Percentiles rank a stretch among this genome's conserved stretches.
phyloP scores from a whole-genome alignment of 192 early-diverging fungal genomes.

The Linnemannia zychae region DNA sequence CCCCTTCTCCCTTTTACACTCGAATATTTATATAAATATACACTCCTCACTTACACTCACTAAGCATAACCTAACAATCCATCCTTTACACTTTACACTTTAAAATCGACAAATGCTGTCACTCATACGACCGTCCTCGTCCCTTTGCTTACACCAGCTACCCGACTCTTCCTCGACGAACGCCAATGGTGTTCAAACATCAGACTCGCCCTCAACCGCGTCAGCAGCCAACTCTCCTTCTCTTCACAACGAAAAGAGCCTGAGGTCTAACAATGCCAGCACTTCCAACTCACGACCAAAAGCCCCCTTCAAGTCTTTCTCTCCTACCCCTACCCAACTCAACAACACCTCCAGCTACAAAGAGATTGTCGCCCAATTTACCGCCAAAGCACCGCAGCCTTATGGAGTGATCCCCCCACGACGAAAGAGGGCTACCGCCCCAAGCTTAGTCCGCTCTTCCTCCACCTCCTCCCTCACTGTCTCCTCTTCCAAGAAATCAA shows the following conservation, averaged over 20 bases:
- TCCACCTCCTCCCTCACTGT: conserved; percentile 22
- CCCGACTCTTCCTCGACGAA: conserved; percentile 14
- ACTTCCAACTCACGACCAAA: neutral
- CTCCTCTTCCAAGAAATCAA: neutral
- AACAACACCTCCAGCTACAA: conserved; percentile 44
- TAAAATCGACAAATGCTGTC: conserved; percentile 27
- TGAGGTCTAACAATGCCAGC: neutral
- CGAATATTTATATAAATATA: neutral
- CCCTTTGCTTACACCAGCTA: conserved; percentile 41
- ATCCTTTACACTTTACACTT: neutral
- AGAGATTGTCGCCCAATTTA: conserved; percentile 52
- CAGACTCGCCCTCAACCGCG: neutral
- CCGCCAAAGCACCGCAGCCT: conserved; percentile 43
- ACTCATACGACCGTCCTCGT: conserved; percentile 50
- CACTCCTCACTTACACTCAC: neutral
- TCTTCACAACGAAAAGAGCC: neutral
- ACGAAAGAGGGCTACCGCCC: conserved; percentile 7
- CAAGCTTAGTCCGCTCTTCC: conserved; percentile 8
- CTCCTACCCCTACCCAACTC: conserved; percentile 19
- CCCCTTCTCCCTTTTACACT: neutral
- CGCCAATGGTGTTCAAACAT: neutral
- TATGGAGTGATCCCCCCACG: conserved; percentile 55
- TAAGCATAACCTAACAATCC: neutral
- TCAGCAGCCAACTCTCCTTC: neutral
- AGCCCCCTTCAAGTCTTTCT: conserved; percentile 13